Evolutionary conservation across 2,329 filamentous ascomycete genomes (phyloP).

Genomic region (Aspergillus fumigatiaffinis): DNA sequence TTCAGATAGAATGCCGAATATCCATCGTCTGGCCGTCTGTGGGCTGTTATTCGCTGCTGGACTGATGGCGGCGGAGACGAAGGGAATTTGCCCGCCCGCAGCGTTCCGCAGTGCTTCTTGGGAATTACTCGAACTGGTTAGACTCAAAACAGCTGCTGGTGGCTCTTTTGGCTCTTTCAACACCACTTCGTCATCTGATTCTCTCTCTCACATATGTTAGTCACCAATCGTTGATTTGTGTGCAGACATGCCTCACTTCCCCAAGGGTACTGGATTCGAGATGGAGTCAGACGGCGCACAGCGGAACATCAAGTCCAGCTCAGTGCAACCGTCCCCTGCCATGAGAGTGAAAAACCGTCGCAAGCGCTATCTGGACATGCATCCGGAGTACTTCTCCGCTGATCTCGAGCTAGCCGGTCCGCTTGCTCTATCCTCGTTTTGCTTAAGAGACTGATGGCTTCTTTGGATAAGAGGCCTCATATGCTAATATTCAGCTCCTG

Average conservation of each 20-base stretch:
- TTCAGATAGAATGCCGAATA: constrained; percentile 10
- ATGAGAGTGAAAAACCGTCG: constrained; percentile 70
- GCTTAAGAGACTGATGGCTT: constrained; percentile 13
- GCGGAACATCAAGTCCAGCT: constrained; percentile 3
- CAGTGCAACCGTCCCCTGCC: constrained; percentile 28
- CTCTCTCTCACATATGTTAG: constrained; percentile 2
- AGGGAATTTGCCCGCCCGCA: neutral
- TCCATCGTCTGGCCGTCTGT: constrained; percentile 11
- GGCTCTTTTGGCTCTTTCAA: constrained; percentile 11
- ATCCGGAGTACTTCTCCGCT: constrained; percentile 68
- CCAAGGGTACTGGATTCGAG: constrained; percentile 28
- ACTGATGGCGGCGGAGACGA: neutral
- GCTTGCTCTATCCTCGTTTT: constrained; percentile 30
- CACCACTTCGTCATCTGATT: constrained; percentile 7
- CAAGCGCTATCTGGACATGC: constrained; percentile 67
- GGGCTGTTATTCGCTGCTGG: neutral
- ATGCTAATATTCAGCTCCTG: constrained; percentile 26
- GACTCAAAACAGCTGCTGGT: neutral
- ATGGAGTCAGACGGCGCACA: constrained; percentile 7
- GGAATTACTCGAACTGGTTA: neutral
- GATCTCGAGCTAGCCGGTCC: constrained; percentile 60
- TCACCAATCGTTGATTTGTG: neutral
- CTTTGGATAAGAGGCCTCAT: constrained; percentile 5
- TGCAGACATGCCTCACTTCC: constrained; percentile 33
- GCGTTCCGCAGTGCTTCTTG: neutral